Conservation (phyloP, 371 early-diverging fungal genomes). For the Mortierella sp. region DNA sequence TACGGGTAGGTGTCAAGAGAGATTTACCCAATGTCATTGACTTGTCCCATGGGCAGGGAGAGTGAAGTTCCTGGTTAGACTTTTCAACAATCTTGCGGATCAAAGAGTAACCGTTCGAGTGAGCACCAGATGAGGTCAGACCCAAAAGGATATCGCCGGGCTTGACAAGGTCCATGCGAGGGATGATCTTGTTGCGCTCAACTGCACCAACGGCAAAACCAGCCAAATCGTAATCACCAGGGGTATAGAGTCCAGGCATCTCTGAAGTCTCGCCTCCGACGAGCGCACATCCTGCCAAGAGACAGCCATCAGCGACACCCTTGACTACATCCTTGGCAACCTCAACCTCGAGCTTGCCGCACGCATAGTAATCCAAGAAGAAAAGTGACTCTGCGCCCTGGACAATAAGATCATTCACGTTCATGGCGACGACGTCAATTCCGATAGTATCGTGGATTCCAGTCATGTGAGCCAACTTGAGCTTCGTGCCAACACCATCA, state of each 20-base stretch:
- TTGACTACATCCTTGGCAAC: constrained; percentile 92
- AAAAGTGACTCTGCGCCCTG: constrained; percentile 98
- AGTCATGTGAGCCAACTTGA: constrained; percentile 92
- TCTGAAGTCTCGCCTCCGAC: constrained; percentile 99
- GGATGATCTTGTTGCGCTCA: constrained; percentile 87
- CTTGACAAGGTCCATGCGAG: constrained; percentile 81
- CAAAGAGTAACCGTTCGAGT: constrained; percentile 97
- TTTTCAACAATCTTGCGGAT: constrained; percentile 91
- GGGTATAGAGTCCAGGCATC: constrained; percentile 96
- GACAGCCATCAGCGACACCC: constrained; percentile 96
- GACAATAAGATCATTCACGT: constrained; percentile 98
- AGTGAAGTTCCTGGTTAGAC: constrained; percentile 79
- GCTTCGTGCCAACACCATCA: constrained; percentile 98
- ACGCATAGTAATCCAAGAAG: constrained; percentile 98
- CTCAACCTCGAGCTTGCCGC: constrained; percentile 92
- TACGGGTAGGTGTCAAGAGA: constrained; percentile 92
- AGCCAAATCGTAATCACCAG: constrained; percentile 94
- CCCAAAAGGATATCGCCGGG: constrained; percentile 92
- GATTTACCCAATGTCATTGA: constrained; percentile 80
- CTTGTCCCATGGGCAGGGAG: constrained; percentile 86
- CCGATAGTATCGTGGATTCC: constrained; percentile 92
- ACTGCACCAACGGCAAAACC: constrained; percentile 99
- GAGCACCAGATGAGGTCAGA: constrained; percentile 93
- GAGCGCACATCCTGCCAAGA: constrained; percentile 92
- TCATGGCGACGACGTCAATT: constrained; percentile 98